These are phyloP conservation scores for Rhexocercosporidium sp. DNA, from an alignment of 2,329 filamentous ascomycete species.

Conservation along the genomic window DNA sequence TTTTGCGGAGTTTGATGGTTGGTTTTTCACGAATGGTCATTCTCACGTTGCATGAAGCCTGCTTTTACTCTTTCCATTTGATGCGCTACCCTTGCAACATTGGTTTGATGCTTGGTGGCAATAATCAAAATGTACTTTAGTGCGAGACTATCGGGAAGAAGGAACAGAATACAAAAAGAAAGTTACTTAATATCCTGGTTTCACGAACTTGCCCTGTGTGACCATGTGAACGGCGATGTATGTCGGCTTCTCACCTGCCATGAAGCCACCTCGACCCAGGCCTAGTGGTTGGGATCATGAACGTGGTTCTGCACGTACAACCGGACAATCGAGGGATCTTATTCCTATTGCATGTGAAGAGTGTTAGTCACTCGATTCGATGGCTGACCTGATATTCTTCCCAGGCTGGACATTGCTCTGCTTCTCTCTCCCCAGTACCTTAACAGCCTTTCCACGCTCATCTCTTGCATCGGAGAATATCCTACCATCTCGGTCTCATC, in stretches of 20 bases:
- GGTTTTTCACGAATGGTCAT: slow-evolving; percentile 33
- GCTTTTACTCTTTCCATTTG: slow-evolving; percentile 23
- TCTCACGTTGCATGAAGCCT: slow-evolving; percentile 34
- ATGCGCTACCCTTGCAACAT: slow-evolving; percentile 15
- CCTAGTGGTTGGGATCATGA: neutral
- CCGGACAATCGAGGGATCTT: neutral
- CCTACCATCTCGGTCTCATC: neutral
- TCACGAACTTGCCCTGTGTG: neutral
- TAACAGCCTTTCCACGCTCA: neutral
- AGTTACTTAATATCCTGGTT: slow-evolving; percentile 14
- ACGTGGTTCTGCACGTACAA: neutral
- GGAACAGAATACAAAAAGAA: slow-evolving; percentile 23
- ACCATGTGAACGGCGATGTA: slow-evolving; percentile 2
- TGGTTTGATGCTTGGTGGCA: slow-evolving; percentile 17
- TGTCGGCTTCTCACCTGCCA: neutral
- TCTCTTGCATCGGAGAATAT: neutral
- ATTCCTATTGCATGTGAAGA: neutral
- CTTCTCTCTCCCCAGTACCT: neutral
- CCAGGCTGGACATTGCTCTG: neutral
- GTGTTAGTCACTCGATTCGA: neutral
- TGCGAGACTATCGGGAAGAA: slow-evolving; percentile 17
- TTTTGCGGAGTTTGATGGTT: slow-evolving; percentile 41
- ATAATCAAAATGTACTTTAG: slow-evolving; percentile 28
- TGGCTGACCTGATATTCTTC: neutral
- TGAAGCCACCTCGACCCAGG: neutral